A percentile compares a stretch with the other conserved stretches of the same genome.
Evolutionary conservation across 2,329 filamentous ascomycete genomes (phyloP).

Genomic region (Neofusicoccum kwambonambiense): DNA sequence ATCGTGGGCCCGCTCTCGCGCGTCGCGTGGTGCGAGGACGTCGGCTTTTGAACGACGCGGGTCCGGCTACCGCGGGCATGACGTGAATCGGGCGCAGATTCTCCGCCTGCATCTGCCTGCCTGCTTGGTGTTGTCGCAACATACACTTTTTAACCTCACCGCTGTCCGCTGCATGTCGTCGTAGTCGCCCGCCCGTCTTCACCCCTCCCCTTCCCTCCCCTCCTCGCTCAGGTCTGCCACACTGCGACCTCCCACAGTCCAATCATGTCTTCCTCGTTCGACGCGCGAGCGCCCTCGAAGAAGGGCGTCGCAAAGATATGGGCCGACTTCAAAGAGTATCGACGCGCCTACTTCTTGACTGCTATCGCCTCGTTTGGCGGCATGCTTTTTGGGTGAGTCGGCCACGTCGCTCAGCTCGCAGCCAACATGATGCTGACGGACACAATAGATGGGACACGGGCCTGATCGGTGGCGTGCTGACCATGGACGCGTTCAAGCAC

Average conservation of each 20-base stretch:
- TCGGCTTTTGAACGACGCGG: conserved; percentile 10
- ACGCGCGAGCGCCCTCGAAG: not conserved
- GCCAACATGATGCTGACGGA: not conserved
- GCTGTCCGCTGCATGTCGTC: not conserved
- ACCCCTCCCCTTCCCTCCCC: not conserved
- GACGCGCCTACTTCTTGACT: conserved; percentile 42
- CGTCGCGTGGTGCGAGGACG: conserved; percentile 2
- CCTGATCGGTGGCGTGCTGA: conserved; percentile 38
- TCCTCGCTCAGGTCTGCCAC: not conserved
- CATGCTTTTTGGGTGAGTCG: conserved; percentile 29
- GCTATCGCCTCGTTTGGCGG: conserved; percentile 45
- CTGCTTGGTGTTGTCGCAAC: not conserved
- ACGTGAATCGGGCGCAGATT: conserved; percentile 9
- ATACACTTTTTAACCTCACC: conserved; percentile 1
- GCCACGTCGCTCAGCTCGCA: conserved; percentile 13
- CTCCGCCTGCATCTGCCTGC: conserved; percentile 3
- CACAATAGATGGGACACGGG: conserved; percentile 27
- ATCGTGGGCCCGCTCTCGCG: conserved; percentile 1
- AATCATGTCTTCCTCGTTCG: not conserved
- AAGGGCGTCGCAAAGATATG: not conserved
- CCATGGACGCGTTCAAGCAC: conserved; percentile 45
- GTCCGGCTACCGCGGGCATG: not conserved
- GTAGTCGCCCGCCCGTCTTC: not conserved
- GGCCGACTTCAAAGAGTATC: conserved; percentile 39
- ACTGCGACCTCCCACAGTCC: not conserved